phyloP scores from a whole-genome alignment of 306 rosid species.

The Glycine soja region DNA sequence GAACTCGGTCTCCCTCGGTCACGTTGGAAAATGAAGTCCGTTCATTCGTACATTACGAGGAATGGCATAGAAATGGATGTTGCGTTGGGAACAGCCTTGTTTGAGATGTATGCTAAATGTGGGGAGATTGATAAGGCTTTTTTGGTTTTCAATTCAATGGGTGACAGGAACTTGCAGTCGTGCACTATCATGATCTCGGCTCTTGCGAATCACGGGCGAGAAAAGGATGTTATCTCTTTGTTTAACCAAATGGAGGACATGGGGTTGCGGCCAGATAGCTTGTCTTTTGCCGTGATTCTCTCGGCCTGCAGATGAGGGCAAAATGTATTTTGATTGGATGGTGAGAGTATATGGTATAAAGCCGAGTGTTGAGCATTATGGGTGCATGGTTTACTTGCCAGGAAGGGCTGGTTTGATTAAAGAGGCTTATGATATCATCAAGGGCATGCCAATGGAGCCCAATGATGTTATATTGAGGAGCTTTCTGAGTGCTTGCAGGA shows the following conservation, averaged over 20 bases:
- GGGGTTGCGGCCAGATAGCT: slow-evolving; percentile 62
- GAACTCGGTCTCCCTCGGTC: too few species aligned
- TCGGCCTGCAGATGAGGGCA: too few species aligned
- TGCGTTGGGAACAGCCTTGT: slow-evolving; percentile 64
- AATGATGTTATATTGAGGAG: slow-evolving; percentile 64
- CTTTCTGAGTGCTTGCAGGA: slow-evolving; percentile 67
- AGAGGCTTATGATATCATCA: slow-evolving; percentile 62
- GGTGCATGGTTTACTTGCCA: slow-evolving; percentile 72
- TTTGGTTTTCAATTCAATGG: slow-evolving; percentile 56
- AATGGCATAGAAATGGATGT: slow-evolving; percentile 48
- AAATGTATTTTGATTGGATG: slow-evolving; percentile 33
- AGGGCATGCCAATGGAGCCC: slow-evolving; percentile 63
- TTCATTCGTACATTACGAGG: slow-evolving; percentile 57
- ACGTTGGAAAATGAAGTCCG: too few species aligned
- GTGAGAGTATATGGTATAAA: slow-evolving; percentile 54
- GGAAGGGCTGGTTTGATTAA: slow-evolving; percentile 70
- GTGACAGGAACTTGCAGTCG: slow-evolving; percentile 60
- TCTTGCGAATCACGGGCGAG: slow-evolving; percentile 65
- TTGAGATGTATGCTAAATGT: slow-evolving; percentile 67
- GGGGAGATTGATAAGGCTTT: slow-evolving; percentile 58
- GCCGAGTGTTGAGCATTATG: slow-evolving; percentile 70
- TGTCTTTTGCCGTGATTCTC: slow-evolving; percentile 57
- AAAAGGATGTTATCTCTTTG: slow-evolving; percentile 52
- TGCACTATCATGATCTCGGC: slow-evolving; percentile 77
- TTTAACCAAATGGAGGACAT: slow-evolving; percentile 56